Evolutionary conservation across 768 basidiomycete species (phyloP).

Genomic region (Gyrodon lividus): DNA sequence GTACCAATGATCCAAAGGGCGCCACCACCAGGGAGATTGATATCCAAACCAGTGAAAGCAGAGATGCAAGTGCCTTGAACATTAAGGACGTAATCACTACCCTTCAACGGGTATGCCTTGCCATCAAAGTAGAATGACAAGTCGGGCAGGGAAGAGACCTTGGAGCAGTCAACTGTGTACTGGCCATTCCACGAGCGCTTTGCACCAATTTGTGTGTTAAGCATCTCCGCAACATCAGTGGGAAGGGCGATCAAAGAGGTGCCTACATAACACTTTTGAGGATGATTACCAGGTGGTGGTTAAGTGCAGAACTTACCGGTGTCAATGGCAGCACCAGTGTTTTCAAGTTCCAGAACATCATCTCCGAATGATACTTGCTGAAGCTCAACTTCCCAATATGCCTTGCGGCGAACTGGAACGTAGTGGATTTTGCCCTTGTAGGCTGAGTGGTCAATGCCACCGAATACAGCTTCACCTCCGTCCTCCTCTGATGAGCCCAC

Average conservation of each 20-base stretch:
- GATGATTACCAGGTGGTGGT: neutral
- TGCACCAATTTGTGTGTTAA: conserved; percentile 94
- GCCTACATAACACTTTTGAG: conserved; percentile 44
- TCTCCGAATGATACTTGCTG: conserved; percentile 82
- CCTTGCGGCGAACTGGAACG: conserved; percentile 90
- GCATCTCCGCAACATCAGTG: conserved; percentile 94
- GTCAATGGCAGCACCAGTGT: conserved; percentile 91
- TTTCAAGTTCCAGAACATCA: conserved; percentile 86
- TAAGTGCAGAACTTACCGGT: conserved; percentile 53
- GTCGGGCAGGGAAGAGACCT: conserved; percentile 80
- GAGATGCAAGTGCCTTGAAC: conserved; percentile 93
- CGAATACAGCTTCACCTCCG: conserved; percentile 89
- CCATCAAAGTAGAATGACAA: conserved; percentile 83
- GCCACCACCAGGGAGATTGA: conserved; percentile 75
- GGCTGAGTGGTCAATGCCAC: conserved; percentile 76
- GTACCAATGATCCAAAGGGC: conserved; percentile 89
- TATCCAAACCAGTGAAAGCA: conserved; percentile 88
- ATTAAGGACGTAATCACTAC: conserved; percentile 86
- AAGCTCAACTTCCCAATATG: conserved; percentile 98
- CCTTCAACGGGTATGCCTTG: conserved; percentile 75
- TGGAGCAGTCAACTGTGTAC: conserved; percentile 86
- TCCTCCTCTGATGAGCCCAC: conserved; percentile 83
- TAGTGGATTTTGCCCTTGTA: conserved; percentile 83
- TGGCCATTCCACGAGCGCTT: conserved; percentile 96
- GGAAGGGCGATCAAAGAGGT: conserved; percentile 94